Evolutionary conservation across 768 basidiomycete species (phyloP).

Genomic region (Termitomyces heimii): DNA sequence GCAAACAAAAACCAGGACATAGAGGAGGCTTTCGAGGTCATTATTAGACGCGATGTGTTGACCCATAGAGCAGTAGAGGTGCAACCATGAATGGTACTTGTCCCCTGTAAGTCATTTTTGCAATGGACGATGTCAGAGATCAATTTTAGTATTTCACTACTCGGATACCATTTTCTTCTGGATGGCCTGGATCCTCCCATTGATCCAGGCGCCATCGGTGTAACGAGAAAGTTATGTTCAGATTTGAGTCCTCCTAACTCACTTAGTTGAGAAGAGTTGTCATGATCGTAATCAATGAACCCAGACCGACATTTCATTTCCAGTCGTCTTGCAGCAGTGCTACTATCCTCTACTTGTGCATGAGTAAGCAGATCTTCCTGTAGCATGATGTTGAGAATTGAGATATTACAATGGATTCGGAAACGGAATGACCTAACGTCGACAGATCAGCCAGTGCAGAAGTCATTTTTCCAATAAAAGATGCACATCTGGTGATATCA

Average conservation of each 20-base stretch:
- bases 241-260: neutral
- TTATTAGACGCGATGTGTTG: neutral
- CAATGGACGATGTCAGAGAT: too few relatives aligned
- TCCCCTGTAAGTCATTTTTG: neutral
- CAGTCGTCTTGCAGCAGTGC: neutral
- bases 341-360: neutral
- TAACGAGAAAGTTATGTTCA: too few relatives aligned
- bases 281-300: neutral
- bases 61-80: neutral
- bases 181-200: too few relatives aligned
- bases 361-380: neutral
- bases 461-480: too few relatives aligned
- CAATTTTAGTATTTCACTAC: neutral
- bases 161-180: neutral
- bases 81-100: neutral
- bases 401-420: neutral
- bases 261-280: neutral
- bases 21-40: neutral
- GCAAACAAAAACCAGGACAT: neutral
- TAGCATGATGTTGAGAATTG: neutral
- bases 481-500: too few relatives aligned
- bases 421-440: too few relatives aligned
- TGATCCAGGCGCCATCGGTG: too few relatives aligned
- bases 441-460: too few relatives aligned
- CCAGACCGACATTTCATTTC: neutral